Base-by-base conservation (phyloP, 768 basidiomycete genomes). In the Boletus eberwhitei region DNA sequence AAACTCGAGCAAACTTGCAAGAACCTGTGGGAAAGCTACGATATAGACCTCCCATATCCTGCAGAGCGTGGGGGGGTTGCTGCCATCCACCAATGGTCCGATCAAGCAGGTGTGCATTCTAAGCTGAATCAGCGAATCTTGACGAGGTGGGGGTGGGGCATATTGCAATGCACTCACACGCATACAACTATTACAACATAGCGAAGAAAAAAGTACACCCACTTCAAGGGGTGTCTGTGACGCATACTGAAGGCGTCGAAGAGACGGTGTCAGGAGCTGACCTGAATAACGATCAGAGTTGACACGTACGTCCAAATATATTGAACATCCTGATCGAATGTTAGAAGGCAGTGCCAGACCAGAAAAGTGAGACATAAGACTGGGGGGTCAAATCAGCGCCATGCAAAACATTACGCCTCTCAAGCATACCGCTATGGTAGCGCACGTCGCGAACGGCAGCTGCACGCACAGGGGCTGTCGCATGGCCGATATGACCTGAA, bases 201-300 rank as follows among this genome's bases (percentile, higher is more conserved):
- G n/a, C 58, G 67, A 54, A 69, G 53, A 46, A 60, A 59, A 17
- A 68, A 29, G 34, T 68, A 70, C 14, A 64, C 14, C 73, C 73
- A 74, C 50, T 69, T 74, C 34, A 64, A 59, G 5, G 54, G 48
- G 12, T 43, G 61, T n/a, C 14, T 49, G 29, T 59, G 59, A 9
- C 55, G 56, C 57, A 69, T 70, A 22, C 68, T 73, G 37, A 14
- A 4, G 16, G 16, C 19, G 6, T 13, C 29, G 6, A 44, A 22
- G 11, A 46, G 6, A 13, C 0, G n/a, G 32, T 7, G 12, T 63
- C 41, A 50, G 31, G 7, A 39, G 29, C 12, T 13, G 17, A 17
- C 5, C 5, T 12, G 6, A 26, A 45, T 9, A 36, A 54, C 19
- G 9, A 32, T 8, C 0, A 44, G 29, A 41, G 4, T 26, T 5